Percentiles rank a stretch among this genome's conserved stretches.
Evolutionary conservation across 2,329 filamentous ascomycete species (phyloP).

Genomic region (Monilinia aucupariae): DNA sequence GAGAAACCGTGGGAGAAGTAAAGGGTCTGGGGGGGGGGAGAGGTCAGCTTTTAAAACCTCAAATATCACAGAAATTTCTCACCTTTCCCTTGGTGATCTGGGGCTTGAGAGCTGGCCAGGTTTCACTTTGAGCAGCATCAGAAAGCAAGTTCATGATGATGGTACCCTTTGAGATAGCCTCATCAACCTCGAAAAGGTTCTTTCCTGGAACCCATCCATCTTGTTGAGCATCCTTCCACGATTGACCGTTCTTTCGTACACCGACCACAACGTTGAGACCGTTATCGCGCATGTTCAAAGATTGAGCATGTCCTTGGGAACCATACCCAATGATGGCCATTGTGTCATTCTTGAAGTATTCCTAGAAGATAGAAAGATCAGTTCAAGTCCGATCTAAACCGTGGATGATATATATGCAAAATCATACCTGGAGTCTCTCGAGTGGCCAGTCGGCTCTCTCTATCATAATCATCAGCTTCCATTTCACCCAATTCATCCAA

Average conservation of each 20-base stretch:
- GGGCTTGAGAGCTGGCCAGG: constrained; percentile 97
- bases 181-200: constrained; percentile 98
- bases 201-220: constrained; percentile 98
- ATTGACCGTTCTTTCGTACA: constrained; percentile 96
- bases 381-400: constrained; percentile 9
- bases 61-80: constrained; percentile 32
- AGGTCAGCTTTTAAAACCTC: constrained; percentile 20
- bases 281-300: constrained; percentile 99
- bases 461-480: constrained; percentile 38
- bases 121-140: constrained; percentile 97
- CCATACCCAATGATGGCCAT: constrained; percentile 98
- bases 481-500: constrained; percentile 6
- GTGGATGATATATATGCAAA: constrained; percentile 18
- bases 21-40: constrained; percentile 61
- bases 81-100: constrained; percentile 98
- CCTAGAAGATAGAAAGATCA: constrained; percentile 46
- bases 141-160: constrained; percentile 99
- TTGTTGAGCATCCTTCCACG: constrained; percentile 94
- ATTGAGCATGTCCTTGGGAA: constrained; percentile 97
- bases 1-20: constrained; percentile 99
- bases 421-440: constrained; percentile 88
- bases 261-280: constrained; percentile 98
- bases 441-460: constrained; percentile 98
- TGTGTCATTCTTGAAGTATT: constrained; percentile 99
- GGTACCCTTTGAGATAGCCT: constrained; percentile 88